Evolutionary conservation across 257 asterid genomes (phyloP), one percentile per base, ranked within the genome.

Genomic region (Petunia axillaris): DNA sequence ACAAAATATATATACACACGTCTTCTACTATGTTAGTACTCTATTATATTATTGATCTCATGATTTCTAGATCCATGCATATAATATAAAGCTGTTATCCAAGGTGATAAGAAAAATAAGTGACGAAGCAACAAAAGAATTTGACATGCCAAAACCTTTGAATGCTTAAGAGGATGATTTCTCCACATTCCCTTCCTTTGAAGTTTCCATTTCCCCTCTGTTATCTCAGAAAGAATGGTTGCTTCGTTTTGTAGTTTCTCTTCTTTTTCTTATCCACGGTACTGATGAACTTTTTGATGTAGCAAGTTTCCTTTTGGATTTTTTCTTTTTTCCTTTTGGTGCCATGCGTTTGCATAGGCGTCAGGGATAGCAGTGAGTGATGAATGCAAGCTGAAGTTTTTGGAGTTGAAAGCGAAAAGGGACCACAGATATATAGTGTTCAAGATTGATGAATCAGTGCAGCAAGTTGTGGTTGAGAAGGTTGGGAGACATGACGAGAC

Each of bases 401-500:
- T 11, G 0, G 79, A 76, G 66, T 38, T 75, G 79, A 15, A 75
- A 43, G 9, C 16, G 10, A 75, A 75, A 52, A 75, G 66, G 52
- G 14, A 55, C 52, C 64, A 75, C 6, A 75, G 53, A 55, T 75
- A 75, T 43, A 55, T 75, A 13, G 66, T 55, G 39, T 75, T 55
- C 79, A 75, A 77, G 81, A 60, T 77, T 44, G 81, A 60, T 77
- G 81, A 75, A 39, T 15, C 53, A 38, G 16, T 35, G 58, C 58
- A 77, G 7, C 65, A 55, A 53, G 70, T 40, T 35, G 68, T 76
- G 55, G 80, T 76, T 39, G 80, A 76, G 43, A 76, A 76, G 25
- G 37, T 76, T 40, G 70, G 55, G 55, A 76, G 54, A 41, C 67
- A 55, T 9, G 79, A 59, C 4, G 70, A 76, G 70, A 76, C 40